Evolutionary conservation across 495 filamentous ascomycete genomes (phyloP).

Genomic region (Podospora didyma): DNA sequence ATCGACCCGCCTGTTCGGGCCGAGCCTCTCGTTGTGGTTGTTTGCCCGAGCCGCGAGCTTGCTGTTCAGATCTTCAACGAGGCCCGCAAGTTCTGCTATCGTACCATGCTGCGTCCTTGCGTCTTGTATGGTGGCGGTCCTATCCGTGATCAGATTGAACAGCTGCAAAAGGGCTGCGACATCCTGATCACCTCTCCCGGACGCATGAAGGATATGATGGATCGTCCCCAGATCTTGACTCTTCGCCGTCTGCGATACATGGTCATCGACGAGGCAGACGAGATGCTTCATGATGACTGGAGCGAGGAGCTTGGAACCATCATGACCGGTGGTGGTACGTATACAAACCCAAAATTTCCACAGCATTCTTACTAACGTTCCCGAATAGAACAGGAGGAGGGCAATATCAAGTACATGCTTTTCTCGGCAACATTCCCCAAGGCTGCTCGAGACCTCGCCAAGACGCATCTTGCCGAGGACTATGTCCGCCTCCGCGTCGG

Average conservation of each 20-base stretch:
- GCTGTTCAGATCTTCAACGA: conserved; percentile 94
- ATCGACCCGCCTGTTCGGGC: conserved; percentile 55
- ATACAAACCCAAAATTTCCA: background rate
- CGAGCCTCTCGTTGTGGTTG: conserved; percentile 80
- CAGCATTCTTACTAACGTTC: conserved; percentile 6
- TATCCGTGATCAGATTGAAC: conserved; percentile 56
- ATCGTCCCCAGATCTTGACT: conserved; percentile 60
- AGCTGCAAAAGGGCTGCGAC: conserved; percentile 82
- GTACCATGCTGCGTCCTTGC: conserved; percentile 90
- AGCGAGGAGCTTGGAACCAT: conserved; percentile 63
- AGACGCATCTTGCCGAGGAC: conserved; percentile 63
- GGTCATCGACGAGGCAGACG: conserved; percentile 93
- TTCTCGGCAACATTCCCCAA: conserved; percentile 93
- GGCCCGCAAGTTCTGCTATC: conserved; percentile 83
- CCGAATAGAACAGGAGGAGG: conserved; percentile 66
- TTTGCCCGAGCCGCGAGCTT: conserved; percentile 86
- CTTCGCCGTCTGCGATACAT: conserved; percentile 74
- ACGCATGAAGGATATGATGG: conserved; percentile 78
- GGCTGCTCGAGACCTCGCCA: conserved; percentile 68
- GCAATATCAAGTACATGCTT: conserved; percentile 78
- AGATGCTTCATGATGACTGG: conserved; percentile 79
- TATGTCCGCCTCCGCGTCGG: conserved; percentile 80
- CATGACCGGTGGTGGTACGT: conserved; percentile 71
- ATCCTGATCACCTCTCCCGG: conserved; percentile 85
- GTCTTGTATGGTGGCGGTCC: conserved; percentile 86